Base-by-base conservation (phyloP, 1,284 basidiomycete genomes). In the Boletus smithii region DNA sequence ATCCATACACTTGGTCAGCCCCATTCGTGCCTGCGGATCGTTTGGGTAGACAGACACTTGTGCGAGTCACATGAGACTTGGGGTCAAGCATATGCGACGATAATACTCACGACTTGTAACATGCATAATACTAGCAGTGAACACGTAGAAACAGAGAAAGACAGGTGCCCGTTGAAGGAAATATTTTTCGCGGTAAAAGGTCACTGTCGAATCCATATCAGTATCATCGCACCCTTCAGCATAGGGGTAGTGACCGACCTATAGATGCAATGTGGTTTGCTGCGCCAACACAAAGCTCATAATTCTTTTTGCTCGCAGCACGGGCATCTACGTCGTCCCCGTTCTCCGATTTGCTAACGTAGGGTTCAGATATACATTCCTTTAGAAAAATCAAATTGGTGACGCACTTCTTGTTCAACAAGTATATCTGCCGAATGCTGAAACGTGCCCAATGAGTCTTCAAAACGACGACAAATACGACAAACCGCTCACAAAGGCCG, bases 121-220 rank as follows among this genome's bases (percentile, higher is more conserved):
- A 60, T 91, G 89, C 83, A 90, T 90, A 53, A 92, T 83, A 49
- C 82, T 81, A 17, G 89, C 89, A 8, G 82, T 85, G 69, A 92
- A 93, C 20, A 91, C 72, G 55, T 90, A 90, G 60, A 90, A 93
- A 53, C 80, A 85, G 38, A 91, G 68, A 63, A 90, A 91, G 2
- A 85, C 84, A 3, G 88, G 73, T 29, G 80, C 80, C 16, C 79
- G 77, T 36, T 77, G 76, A 44, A 89, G 71, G 40, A 76, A 75
- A 64, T 83, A 87, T 44, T 73, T 74, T 52, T 86, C 80, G 34
- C 74, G 71, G 65, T 86, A 90, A 3, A 78, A 66, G 3, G 72
- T 67, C 16, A 80, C 82, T 85, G 45, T 38, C 18, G 7, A 36
- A 38, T 13, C 3, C 3, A 14, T 5, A 33, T 65, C 18, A 53